Conservation (phyloP, 805 yeast species). For the Henningerozyma blattae region DNA sequence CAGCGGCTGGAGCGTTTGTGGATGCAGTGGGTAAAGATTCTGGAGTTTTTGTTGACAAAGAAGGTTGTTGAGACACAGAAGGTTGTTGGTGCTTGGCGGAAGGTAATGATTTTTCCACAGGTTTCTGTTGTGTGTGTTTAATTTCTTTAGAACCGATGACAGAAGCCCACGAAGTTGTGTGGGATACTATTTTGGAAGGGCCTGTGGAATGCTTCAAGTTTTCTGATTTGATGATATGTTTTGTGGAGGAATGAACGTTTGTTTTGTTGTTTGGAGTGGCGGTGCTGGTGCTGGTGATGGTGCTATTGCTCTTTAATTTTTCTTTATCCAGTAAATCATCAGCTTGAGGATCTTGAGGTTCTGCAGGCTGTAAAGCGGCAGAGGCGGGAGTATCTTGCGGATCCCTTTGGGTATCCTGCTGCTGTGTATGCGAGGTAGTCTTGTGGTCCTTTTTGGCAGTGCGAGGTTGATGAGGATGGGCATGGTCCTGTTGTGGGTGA, state of each 20-base stretch:
- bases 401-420: constrained; percentile 12
- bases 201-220: constrained; percentile 17
- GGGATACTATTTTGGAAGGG: constrained; percentile 16
- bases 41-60: constrained; percentile 2
- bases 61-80: background rate
- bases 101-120: constrained; percentile 4
- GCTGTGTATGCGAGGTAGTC: background rate
- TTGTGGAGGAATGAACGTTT: constrained; percentile 5
- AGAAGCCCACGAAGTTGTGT: constrained; percentile 29
- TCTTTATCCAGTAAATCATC: too few species aligned
- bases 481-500: constrained; percentile 6
- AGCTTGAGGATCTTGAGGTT: background rate
- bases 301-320: constrained; percentile 2
- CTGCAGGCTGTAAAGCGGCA: constrained; percentile 10
- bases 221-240: constrained; percentile 12
- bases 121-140: too few species aligned
- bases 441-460: background rate
- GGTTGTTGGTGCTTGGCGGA: constrained; percentile 1
- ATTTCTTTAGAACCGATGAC: constrained; percentile 13
- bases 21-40: constrained; percentile 4
- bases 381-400: too few species aligned
- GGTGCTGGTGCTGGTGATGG: constrained; percentile 4
- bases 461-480: background rate
- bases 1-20: constrained; percentile 8
- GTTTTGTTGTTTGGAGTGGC: constrained; percentile 6